Conservation (phyloP, 2,329 filamentous ascomycete genomes). For the Sarocladium brachiariae region DNA sequence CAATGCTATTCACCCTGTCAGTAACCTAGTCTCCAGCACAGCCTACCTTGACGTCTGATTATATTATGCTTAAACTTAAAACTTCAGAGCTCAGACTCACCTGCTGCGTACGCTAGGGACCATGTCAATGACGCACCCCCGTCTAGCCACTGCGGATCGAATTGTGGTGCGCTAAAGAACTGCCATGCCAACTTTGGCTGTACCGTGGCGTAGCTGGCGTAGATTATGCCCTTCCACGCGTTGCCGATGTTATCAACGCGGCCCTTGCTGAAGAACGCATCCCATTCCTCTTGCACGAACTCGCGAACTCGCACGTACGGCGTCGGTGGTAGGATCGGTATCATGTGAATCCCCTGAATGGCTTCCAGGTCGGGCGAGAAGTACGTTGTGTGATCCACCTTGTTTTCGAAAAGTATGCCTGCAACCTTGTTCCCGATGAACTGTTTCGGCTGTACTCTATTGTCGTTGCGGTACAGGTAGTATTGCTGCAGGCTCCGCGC, state of each 20-base stretch:
- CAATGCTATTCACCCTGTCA: conserved; percentile 15
- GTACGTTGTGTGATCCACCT: conserved; percentile 87
- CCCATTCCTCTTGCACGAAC: conserved; percentile 82
- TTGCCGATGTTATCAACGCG: conserved; percentile 59
- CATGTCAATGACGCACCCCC: conserved; percentile 78
- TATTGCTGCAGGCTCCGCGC: conserved; percentile 68
- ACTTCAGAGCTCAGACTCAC: not conserved
- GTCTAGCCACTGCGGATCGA: conserved; percentile 66
- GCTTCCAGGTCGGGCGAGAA: conserved; percentile 70
- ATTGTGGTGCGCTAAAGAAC: conserved; percentile 64
- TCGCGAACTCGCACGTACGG: conserved; percentile 56
- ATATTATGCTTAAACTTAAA: not conserved
- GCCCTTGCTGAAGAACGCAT: conserved; percentile 64
- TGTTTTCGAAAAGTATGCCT: conserved; percentile 84
- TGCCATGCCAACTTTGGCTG: conserved; percentile 63
- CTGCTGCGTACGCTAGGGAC: conserved; percentile 75
- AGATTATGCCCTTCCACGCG: conserved; percentile 82
- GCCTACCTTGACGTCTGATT: not conserved
- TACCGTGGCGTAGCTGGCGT: conserved; percentile 72
- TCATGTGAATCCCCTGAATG: conserved; percentile 76
- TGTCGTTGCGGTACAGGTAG: conserved; percentile 70
- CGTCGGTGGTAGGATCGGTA: conserved; percentile 64
- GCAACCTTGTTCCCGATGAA: conserved; percentile 74
- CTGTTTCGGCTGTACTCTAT: conserved; percentile 62
- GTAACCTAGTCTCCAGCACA: not conserved